Evolutionary conservation across 2,329 filamentous ascomycete species (phyloP).

Genomic region (Coniochaeta ligniaria): DNA sequence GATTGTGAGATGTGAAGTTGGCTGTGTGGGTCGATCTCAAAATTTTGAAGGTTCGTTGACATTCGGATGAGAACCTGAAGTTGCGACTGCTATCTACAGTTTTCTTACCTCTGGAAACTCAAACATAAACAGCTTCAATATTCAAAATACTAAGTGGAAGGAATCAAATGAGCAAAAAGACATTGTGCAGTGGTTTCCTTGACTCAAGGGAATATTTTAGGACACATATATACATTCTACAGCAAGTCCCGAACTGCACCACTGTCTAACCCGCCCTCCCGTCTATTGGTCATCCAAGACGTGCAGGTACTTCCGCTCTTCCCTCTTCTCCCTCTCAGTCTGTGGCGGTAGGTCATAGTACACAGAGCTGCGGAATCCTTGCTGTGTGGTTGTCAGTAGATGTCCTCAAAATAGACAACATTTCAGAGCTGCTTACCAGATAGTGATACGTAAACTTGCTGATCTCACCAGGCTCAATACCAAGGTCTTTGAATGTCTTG

Average conservation of each 20-base stretch:
- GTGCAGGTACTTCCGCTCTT: slow-evolving; percentile 96
- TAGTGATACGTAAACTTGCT: slow-evolving; percentile 88
- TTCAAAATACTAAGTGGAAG: not conserved
- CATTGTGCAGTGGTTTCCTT: not conserved
- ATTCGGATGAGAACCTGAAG: too few species aligned
- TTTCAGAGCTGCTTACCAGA: slow-evolving; percentile 54
- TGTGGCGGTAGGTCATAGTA: slow-evolving; percentile 92
- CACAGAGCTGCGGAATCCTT: slow-evolving; percentile 81
- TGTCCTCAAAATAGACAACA: slow-evolving; percentile 22
- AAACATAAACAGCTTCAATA: not conserved
- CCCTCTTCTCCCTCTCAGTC: slow-evolving; percentile 87
- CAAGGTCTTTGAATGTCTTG: slow-evolving; percentile 93
- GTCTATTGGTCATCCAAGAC: slow-evolving; percentile 78
- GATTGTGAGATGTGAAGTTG: not conserved
- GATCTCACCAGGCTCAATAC: slow-evolving; percentile 82
- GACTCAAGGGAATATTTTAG: slow-evolving; percentile 17
- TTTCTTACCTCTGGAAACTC: too few species aligned
- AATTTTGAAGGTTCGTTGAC: not conserved
- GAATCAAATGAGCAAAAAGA: not conserved
- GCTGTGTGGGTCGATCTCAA: not conserved
- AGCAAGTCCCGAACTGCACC: slow-evolving; percentile 4
- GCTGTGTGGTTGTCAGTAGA: slow-evolving; percentile 40
- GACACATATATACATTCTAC: slow-evolving; percentile 22
- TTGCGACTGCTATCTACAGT: too few species aligned
- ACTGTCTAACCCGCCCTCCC: slow-evolving; percentile 7